Conservation (phyloP, 179 eudicot species). For the Heliamphora pulchella region DNA sequence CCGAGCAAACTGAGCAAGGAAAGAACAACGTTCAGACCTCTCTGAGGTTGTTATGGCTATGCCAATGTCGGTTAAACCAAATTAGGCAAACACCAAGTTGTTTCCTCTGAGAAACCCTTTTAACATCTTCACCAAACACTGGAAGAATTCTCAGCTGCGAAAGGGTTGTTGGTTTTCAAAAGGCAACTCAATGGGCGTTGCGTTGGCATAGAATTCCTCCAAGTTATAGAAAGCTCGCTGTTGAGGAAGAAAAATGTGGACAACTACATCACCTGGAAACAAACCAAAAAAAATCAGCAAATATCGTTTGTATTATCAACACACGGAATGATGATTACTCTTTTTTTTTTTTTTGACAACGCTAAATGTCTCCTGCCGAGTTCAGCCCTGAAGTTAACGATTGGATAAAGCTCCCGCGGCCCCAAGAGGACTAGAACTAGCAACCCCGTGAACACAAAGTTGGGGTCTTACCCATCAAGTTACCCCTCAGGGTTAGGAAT, state of each 20-base stretch:
- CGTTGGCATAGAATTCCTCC: slow-evolving; percentile 94
- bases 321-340: not conserved
- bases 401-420: too few species aligned
- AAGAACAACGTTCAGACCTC: slow-evolving; percentile 4
- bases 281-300: not conserved
- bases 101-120: not conserved
- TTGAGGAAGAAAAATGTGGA: slow-evolving; percentile 80
- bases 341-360: too few species aligned
- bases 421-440: too few species aligned
- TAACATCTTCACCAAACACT: not conserved
- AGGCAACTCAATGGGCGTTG: slow-evolving; percentile 64
- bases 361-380: too few species aligned
- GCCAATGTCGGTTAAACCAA: not conserved
- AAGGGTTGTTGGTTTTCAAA: slow-evolving; percentile 68
- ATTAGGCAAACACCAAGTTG: not conserved
- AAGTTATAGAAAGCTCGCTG: slow-evolving; percentile 74
- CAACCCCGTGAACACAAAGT: too few species aligned
- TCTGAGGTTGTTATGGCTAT: not conserved
- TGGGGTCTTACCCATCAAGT: too few species aligned
- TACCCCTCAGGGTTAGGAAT: too few species aligned
- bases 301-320: not conserved
- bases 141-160: slow-evolving; percentile 26
- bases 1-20: not conserved
- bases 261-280: slow-evolving; percentile 81
- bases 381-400: too few species aligned